Base-by-base conservation (phyloP, 2,329 filamentous ascomycete species). In the Stachybotrys chlorohalonatus region DNA sequence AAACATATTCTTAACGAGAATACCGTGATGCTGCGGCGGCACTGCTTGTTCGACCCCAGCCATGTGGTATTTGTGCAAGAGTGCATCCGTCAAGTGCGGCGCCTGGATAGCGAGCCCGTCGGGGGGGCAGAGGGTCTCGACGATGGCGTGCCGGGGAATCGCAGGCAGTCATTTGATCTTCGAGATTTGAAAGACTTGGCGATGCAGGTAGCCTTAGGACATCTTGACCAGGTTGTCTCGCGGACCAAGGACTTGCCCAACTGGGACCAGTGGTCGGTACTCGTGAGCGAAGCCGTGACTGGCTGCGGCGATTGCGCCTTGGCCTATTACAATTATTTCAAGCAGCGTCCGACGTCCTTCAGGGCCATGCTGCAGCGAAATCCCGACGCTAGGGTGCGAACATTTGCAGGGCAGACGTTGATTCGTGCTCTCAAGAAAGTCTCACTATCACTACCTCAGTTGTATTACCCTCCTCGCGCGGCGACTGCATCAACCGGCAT, bases 201-300 rank as follows among this genome's bases (percentile, higher is more conserved):
- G 3, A 73, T 89, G 62, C 70, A 73, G 13, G 76, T 82, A 57
- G 73, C 80, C 1, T 65, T 89, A 3, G 76, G 80, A 52, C 88
- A 93, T 60, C 71, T 95, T 45, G 87, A 92, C 60, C 87, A 93
- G 64, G 78, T 95, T 47, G 80, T 89, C 11, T 82, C 86, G 49
- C 82, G 90, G 55, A 78, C 82, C 5, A 90, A 87, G 66, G 87
- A 91, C 47, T 65, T 81, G 2, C 79, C 84, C 0, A 81, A 87
- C 47, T 84, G 88, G 45, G 75, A 79, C 1, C 66, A 70, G 8
- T 81, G 87, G 53, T 73, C 82, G 52, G 64, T 66, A 2, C 72
- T 83, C 31, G 59, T 79, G 2, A 69, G 73, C 11, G 73, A 73
- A 17, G 74, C 81, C 42, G 77, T 82, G 47, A 62, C 70, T 11